These are phyloP conservation scores for Populus hybrid DNA, from an alignment of 441 rosid genomes.

Conservation along the genomic window DNA sequence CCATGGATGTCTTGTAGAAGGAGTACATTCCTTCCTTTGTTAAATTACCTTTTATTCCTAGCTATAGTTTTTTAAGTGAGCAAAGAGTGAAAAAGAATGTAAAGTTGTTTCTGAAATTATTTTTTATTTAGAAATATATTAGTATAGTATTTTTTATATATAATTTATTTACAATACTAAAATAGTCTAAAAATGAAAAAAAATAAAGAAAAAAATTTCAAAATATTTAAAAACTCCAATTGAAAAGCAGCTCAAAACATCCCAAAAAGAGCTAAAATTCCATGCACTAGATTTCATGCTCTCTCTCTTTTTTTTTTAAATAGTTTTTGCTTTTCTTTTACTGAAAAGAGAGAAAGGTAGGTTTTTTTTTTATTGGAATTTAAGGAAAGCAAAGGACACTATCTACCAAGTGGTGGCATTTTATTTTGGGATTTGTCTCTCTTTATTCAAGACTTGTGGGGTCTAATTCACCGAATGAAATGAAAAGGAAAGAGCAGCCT, in stretches of 20 bases:
- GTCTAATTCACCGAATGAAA: background rate
- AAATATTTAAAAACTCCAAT: no score
- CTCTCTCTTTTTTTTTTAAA: no score
- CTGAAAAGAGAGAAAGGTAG: constrained; percentile 1
- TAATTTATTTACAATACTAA: no score
- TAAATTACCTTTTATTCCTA: background rate
- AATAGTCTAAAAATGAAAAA: no score
- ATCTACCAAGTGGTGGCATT: background rate
- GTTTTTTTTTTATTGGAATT: background rate
- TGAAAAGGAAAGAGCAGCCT: background rate
- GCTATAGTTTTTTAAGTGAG: no score
- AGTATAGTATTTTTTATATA: no score
- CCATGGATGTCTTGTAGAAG: background rate
- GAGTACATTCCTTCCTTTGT: background rate
- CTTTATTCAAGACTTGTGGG: background rate
- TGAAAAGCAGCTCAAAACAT: no score
- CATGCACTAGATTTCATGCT: background rate
- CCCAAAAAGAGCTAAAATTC: background rate
- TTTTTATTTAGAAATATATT: no score
- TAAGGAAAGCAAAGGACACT: background rate
- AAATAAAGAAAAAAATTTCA: no score
- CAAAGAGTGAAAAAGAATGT: no score
- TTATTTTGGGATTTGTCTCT: background rate
- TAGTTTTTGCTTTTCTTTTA: no score
- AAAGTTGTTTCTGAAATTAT: no score